A percentile compares a stretch with the other conserved stretches of the same genome.
These are phyloP conservation scores for Blastomyces percursus DNA, from an alignment of 2,329 filamentous ascomycete genomes.

Conservation along the genomic window DNA sequence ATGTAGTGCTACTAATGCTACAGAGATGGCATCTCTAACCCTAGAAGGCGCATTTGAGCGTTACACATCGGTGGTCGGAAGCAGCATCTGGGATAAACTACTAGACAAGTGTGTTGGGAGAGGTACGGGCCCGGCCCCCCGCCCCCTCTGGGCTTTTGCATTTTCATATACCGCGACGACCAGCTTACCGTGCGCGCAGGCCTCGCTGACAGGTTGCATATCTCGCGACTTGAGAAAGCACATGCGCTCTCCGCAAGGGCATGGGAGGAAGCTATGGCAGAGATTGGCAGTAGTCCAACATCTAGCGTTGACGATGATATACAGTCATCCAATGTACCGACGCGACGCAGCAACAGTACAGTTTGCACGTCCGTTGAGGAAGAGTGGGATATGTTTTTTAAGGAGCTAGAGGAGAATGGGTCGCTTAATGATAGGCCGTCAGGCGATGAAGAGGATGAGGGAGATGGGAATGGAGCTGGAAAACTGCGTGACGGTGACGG, in stretches of 20 bases:
- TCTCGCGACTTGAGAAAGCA: constrained; percentile 3
- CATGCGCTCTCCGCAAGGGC: neutral
- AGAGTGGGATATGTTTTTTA: neutral
- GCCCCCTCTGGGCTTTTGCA: too few species aligned
- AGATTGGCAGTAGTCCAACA: neutral
- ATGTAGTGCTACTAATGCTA: neutral
- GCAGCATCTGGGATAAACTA: neutral
- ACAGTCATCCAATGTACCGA: neutral
- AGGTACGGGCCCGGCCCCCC: neutral
- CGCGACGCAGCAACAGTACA: neutral
- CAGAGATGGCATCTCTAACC: neutral
- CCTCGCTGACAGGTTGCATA: constrained; percentile 2
- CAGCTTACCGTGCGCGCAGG: neutral
- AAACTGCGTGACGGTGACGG: neutral
- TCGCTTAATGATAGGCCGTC: neutral
- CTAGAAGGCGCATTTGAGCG: neutral
- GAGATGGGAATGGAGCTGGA: neutral
- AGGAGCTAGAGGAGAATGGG: neutral
- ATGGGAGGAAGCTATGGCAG: neutral
- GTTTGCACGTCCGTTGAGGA: neutral
- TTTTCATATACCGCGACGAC: neutral
- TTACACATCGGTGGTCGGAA: neutral
- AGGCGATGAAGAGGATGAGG: neutral
- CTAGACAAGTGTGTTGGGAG: constrained; percentile 5
- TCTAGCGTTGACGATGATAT: neutral